These are phyloP conservation scores for Nigrograna mackinnonii DNA, from an alignment of 2,329 filamentous ascomycete genomes.

Conservation along the genomic window DNA sequence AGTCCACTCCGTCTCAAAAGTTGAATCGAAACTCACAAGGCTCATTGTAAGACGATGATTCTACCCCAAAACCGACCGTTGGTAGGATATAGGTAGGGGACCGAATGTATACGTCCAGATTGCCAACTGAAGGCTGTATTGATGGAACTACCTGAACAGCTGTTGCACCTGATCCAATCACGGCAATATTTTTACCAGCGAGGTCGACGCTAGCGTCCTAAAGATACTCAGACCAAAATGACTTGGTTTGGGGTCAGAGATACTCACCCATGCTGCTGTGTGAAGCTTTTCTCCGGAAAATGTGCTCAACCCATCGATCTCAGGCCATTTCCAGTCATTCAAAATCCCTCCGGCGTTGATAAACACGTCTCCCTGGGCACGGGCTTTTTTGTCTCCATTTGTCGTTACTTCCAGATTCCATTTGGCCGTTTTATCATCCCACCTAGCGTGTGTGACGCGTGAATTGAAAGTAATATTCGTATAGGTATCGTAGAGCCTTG, in stretches of 20 bases:
- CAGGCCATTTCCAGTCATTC: conserved; percentile 4
- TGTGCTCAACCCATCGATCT: conserved; percentile 1
- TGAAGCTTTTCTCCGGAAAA: conserved; percentile 6
- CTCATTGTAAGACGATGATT: background rate
- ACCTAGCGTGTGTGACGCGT: conserved; percentile 30
- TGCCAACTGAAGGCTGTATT: background rate
- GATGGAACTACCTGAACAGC: conserved; percentile 1
- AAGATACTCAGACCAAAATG: no score
- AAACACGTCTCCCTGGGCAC: conserved; percentile 25
- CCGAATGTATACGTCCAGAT: background rate
- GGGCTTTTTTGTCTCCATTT: background rate
- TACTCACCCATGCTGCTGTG: background rate
- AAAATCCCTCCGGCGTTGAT: conserved; percentile 17
- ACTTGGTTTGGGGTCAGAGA: no score
- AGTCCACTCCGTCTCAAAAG: no score
- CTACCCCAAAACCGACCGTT: background rate
- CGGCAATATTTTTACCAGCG: background rate
- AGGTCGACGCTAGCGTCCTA: conserved; percentile 4
- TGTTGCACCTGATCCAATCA: conserved; percentile 2
- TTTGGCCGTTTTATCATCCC: conserved; percentile 40
- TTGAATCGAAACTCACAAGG: background rate
- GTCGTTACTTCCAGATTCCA: conserved; percentile 11
- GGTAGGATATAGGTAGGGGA: background rate
- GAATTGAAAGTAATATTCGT: conserved; percentile 33
- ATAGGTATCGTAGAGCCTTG: conserved; percentile 35